Evolutionary conservation across 345 rosid species (phyloP), one percentile per base, ranked within the genome.

Genomic region (Eucalyptus shirleyi): DNA sequence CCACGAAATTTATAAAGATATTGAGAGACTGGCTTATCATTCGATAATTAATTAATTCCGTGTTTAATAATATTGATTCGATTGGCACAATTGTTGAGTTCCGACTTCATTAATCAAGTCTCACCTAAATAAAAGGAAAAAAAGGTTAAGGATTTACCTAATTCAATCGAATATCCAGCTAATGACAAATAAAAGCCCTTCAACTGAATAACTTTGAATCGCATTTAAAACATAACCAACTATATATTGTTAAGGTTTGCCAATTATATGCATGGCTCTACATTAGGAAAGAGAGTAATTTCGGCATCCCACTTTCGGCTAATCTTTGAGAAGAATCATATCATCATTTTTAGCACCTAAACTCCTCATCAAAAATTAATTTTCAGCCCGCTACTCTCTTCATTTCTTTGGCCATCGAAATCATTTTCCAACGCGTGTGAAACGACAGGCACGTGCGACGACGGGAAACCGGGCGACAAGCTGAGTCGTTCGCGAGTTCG

Each of bases 11-110:
- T 37, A 72, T 37, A 28, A 7, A 19, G 8, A 72, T 3, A 13
- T 1, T 3, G 0, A 1, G 42, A 3, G 7, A 34, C 0, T n/a
- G 21, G 0, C 8, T 7, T 14, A 1, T n/a, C 6, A 1, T n/a
- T 65, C 3, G 1, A 65, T 16, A 32, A 8, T 69, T 9, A 9
- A 34, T 9, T 34, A 32, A 34, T 34, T 69, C 2, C 1, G 4
- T 5, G 2, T 21, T 34, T 9, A 1, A 18, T 5, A 0, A 69
- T 1, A 18, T 32, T 34, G 23, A 5, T 24, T 24, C 1, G 0
- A 32, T 69, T 69, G 4, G 2, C 3, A 17, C 24, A 32, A 32
- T 34, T 69, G 1, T 16, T 21, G 13, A 32, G 23, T 69, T 69
- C 1, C 1, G 0, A 32, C 80, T 67, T 17, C 3, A 32, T 67